These are phyloP conservation scores for Lactarius hengduanensis DNA, from an alignment of 768 basidiomycete genomes.

Conservation along the genomic window DNA sequence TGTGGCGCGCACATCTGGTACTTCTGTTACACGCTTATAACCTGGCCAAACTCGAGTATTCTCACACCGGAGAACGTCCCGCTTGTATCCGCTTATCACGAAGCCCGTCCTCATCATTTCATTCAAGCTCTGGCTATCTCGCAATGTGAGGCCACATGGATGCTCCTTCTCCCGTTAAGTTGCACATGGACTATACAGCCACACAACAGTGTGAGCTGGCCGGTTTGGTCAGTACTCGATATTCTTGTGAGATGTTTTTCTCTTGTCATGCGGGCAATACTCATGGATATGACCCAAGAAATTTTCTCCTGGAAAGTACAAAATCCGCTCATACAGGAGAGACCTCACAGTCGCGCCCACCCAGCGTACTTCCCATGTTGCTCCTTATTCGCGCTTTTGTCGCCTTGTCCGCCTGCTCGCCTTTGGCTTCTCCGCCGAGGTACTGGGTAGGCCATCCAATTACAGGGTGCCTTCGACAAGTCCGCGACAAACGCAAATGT, in stretches of 20 bases:
- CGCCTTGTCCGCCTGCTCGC: conserved; percentile 2
- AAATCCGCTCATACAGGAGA: conserved; percentile 1
- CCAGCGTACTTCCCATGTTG: conserved; percentile 4
- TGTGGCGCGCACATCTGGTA: background rate
- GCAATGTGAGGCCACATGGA: background rate
- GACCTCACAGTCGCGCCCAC: background rate
- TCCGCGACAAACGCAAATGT: conserved; percentile 20
- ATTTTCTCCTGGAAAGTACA: background rate
- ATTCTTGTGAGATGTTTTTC: background rate
- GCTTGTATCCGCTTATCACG: background rate
- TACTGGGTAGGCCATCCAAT: conserved; percentile 13
- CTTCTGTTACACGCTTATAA: background rate
- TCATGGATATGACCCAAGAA: background rate
- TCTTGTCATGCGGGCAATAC: background rate
- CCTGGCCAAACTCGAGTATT: background rate
- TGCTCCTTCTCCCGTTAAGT: background rate
- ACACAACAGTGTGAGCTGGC: background rate
- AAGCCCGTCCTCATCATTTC: background rate
- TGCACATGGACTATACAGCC: background rate
- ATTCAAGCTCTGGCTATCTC: background rate
- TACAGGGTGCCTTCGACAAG: conserved; percentile 13
- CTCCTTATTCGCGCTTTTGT: conserved; percentile 5
- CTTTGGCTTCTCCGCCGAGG: conserved; percentile 8
- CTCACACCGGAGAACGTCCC: background rate
- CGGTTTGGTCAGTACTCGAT: background rate